Base-by-base conservation (phyloP, 169 alveolate species). In the Plasmodium cynomolgi region DNA sequence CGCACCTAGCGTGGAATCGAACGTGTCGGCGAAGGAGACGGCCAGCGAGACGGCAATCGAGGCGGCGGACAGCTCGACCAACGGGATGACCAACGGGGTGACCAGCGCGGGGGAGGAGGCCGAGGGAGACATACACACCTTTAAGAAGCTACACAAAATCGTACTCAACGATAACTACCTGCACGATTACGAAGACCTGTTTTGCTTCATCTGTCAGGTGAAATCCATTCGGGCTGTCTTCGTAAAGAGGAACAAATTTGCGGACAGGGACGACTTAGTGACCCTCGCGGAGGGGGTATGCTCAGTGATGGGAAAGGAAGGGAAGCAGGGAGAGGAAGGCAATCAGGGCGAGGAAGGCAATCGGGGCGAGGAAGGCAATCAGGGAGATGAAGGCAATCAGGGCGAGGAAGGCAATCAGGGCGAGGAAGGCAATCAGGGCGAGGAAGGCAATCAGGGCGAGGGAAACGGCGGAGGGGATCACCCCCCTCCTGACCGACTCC, bases 121-220 rank as follows among this genome's bases (percentile, higher is more conserved):
- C 44, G 54, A 73, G 20, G 29, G 20, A 29, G 6, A 73, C 3
- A 33, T 39, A 33, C 34, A 26, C 56, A 58, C 74, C 5, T 90
- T 90, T 62, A 79, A 2, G 23, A 79, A 90, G 15, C 72, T 90
- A 68, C 41, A 62, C 47, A 90, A 90, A 80, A 90, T 90, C 3
- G 94, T 90, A n/a, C 77, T 90, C 6, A 90, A 90, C 47, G 94
- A 80, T 50, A 90, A 90, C 50, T 90, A 90, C 73, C 73, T 90
- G 26, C 58, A 90, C 74, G 90, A 81, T 50, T 90, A 90, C 23
- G 94, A 90, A 90, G 94, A 90, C 11, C 33, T 90, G 39, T 80
- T 90, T 80, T 80, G 50, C 74, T 90, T 90, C 50, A 80, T 90
- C 23, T 29, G 47, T 33, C 29, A 62, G 33, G 72, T 54, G 33